phyloP scores from a whole-genome alignment of 345 rosid genomes.

The Mercurialis annua region DNA sequence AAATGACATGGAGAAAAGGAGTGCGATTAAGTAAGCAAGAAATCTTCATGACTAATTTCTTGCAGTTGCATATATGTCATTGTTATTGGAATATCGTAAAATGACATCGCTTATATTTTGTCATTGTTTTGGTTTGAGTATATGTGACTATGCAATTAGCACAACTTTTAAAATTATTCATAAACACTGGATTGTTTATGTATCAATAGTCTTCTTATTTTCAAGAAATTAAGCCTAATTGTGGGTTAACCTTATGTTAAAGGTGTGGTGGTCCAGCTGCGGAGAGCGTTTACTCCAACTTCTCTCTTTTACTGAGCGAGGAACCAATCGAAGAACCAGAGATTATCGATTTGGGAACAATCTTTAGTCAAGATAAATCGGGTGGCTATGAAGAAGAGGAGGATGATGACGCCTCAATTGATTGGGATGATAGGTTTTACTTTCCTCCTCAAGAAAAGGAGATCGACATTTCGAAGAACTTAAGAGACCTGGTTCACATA shows the following conservation, averaged over 20 bases:
- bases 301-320: slow-evolving; percentile 62
- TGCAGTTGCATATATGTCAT: not conserved
- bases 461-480: slow-evolving; percentile 76
- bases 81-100: not conserved
- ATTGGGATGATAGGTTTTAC: slow-evolving; percentile 77
- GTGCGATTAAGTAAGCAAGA: not conserved
- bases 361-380: slow-evolving; percentile 36
- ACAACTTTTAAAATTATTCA: not conserved
- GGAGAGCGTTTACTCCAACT: slow-evolving; percentile 68
- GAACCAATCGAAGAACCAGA: slow-evolving; percentile 74
- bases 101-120: not conserved
- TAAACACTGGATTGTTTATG: not conserved
- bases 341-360: slow-evolving; percentile 47
- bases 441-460: slow-evolving; percentile 65
- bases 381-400: slow-evolving; percentile 27
- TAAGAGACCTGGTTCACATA: slow-evolving; percentile 77
- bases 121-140: not conserved
- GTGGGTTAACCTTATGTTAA: slow-evolving; percentile 11
- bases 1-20: not conserved
- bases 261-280: slow-evolving; percentile 80
- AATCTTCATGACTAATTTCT: not conserved
- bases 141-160: not conserved
- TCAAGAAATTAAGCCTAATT: not conserved
- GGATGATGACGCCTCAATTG: slow-evolving; percentile 55
- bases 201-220: not conserved